Conservation (phyloP, 164 flowering plant genomes). For the Saururus chinensis region DNA sequence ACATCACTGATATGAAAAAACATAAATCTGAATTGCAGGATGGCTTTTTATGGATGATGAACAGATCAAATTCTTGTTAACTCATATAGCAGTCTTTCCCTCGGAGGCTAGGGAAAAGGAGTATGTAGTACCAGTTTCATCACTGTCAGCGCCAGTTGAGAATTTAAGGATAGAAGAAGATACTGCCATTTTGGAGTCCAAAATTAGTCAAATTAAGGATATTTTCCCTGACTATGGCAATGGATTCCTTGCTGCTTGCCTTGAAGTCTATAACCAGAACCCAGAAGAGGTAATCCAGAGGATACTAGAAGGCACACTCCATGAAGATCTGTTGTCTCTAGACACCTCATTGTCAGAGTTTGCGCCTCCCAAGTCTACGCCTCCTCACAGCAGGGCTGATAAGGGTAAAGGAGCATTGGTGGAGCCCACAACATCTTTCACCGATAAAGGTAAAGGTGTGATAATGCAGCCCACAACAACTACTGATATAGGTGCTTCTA, state of each 20-base stretch:
- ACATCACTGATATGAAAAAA: no score
- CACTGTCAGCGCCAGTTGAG: constrained; percentile 6
- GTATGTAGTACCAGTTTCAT: constrained; percentile 12
- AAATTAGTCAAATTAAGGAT: constrained; percentile 89
- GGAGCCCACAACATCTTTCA: constrained; percentile 18
- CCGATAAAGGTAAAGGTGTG: not conserved
- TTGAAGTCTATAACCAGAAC: constrained; percentile 79
- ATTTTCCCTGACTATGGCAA: constrained; percentile 90
- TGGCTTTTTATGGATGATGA: constrained; percentile 77
- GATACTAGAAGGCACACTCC: constrained; percentile 83
- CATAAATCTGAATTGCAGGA: constrained; percentile 26
- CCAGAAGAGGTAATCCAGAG: constrained; percentile 95
- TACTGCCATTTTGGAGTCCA: constrained; percentile 66
- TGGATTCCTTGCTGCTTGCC: constrained; percentile 78
- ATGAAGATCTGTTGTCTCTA: constrained; percentile 59
- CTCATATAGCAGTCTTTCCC: constrained; percentile 20
- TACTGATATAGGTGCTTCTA: constrained; percentile 2
- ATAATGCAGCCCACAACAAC: constrained; percentile 4
- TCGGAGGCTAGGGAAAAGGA: constrained; percentile 12
- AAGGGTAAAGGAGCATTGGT: constrained; percentile 76
- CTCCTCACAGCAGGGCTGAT: constrained; percentile 35
- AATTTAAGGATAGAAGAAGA: constrained; percentile 49
- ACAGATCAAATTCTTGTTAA: constrained; percentile 47
- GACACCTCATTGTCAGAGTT: constrained; percentile 50
- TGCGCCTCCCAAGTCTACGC: constrained; percentile 34